Base-by-base conservation (phyloP, 768 basidiomycete species). In the Lactarius evosmus region DNA sequence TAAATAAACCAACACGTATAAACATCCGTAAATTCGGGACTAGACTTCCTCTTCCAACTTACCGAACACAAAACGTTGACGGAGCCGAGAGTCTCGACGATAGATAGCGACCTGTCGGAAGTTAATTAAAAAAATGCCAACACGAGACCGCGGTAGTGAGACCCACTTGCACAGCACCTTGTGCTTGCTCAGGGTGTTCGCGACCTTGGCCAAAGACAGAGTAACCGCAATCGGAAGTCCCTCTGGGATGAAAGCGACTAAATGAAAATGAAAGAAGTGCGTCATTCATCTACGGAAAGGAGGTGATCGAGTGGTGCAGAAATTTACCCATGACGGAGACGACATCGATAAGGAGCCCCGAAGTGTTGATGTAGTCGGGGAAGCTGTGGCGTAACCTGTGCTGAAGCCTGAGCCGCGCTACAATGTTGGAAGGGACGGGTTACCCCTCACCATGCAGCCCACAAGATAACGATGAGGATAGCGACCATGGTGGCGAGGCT, bases 31-130 rank as follows among this genome's bases (percentile, higher is more conserved):
- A 25, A 11, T 25, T 22, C 5, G 44, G 44, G 4, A 8, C 40
- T 0, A 0, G 40, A 14, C 4, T 17, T n/a, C n/a, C n/a, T n/a
- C 29, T 25, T 3, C n/a, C 41, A 12, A 40, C 44, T 19, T 30
- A 68, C 67, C 5, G 78, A 78, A 65, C 78, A 78, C 8, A 82
- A 64, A 30, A 80, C 80, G 59, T 83, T 82, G 70, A 88, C 85
- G 9, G 82, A 78, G 7, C 87, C 87, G 6, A 89, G 77, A 7
- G 84, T 84, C 71, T 89, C 87, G 33, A 89, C 85, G 7, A 85
- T 88, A 29, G 85, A 79, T 27, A 89, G 75, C 3, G 83, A 82
- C 41, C 67, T 69, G 41, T 27, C 16, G 8, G 7, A 19, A 2
- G 7, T 25, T n/a, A n/a, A n/a, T 19, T 7, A 4, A 44, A 25